Evolutionary conservation across 352 stramenopile species (phyloP), one percentile per base, ranked within the genome.

Genomic region (Aphanomyces invadans): DNA sequence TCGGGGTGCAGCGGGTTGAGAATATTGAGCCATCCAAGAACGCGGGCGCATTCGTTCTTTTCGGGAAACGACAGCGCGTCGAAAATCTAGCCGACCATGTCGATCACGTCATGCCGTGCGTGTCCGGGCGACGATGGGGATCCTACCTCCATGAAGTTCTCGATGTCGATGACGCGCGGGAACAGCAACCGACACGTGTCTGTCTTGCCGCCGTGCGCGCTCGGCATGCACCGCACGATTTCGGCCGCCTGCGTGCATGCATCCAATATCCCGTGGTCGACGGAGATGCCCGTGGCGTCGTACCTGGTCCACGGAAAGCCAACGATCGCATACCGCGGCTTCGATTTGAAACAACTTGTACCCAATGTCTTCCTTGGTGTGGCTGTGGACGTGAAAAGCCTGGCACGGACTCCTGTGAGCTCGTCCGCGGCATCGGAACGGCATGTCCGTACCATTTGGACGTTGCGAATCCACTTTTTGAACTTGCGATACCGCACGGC

Each of bases 271-370:
- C n/a, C n/a, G n/a, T n/a, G n/a, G n/a, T n/a, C n/a, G n/a, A n/a
- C n/a, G n/a, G n/a, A n/a, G n/a, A n/a, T n/a, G n/a, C n/a, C n/a
- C n/a, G n/a, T n/a, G n/a, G n/a, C n/a, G n/a, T n/a, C 4, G 44
- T 65, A 65, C 60, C 38, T 67, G 60, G 33, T 55, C 48, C 9
- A 67, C 60, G 10, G 78, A 81, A 19, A 93, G 73, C 84, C 84
- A 90, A 3, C 82, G 83, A 56, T 89, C 81, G 39, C 80, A 90
- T 12, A 90, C 74, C 0, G 81, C 77, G 17, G 81, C 86, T 71
- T 93, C 83, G 53, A 93, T 89, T 68, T 90, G 81, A 56, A 91
- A 81, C 65, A 93, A 75, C 62, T 90, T 90, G 39, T 87, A 72
- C 25, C 73, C 76, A 53, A 91, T 77, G 26, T 32, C 26, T 28